Conservation (phyloP, 2,329 filamentous ascomycete species). For the Phialophora expanda region DNA sequence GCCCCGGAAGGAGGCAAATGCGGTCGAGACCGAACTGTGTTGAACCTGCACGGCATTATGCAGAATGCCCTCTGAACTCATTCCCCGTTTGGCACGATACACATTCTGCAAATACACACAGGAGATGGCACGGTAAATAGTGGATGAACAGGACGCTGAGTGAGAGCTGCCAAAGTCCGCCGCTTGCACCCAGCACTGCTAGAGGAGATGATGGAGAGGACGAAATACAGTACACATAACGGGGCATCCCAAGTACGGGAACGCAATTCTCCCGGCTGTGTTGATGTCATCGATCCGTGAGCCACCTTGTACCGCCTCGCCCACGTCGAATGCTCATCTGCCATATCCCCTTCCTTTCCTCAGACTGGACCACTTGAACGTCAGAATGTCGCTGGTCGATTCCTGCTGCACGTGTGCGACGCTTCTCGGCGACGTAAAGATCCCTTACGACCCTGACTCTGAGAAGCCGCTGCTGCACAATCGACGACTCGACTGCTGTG, state of each 20-base stretch:
- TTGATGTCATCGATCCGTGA: too few species aligned
- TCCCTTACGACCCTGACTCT: slow-evolving; percentile 58
- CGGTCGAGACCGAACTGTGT: not conserved
- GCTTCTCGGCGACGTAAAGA: slow-evolving; percentile 61
- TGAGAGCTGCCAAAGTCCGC: too few species aligned
- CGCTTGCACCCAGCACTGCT: too few species aligned
- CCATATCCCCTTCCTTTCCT: not conserved
- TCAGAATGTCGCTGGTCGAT: slow-evolving; percentile 24
- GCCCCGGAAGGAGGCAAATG: not conserved
- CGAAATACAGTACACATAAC: too few species aligned
- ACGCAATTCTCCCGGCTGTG: too few species aligned
- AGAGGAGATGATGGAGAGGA: too few species aligned
- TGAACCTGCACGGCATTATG: not conserved
- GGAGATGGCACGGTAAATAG: not conserved
- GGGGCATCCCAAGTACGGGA: too few species aligned
- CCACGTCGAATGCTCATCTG: not conserved
- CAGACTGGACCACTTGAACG: not conserved
- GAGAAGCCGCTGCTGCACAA: slow-evolving; percentile 67
- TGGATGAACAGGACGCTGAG: not conserved
- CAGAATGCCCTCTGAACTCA: not conserved
- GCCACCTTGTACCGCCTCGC: too few species aligned
- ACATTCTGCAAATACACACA: not conserved
- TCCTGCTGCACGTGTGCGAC: slow-evolving; percentile 73
- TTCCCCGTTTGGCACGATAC: not conserved
- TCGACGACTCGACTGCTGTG: slow-evolving; percentile 71